Base-by-base conservation (phyloP, 2,329 filamentous ascomycete genomes). In the Huntiella bhutanensis region DNA sequence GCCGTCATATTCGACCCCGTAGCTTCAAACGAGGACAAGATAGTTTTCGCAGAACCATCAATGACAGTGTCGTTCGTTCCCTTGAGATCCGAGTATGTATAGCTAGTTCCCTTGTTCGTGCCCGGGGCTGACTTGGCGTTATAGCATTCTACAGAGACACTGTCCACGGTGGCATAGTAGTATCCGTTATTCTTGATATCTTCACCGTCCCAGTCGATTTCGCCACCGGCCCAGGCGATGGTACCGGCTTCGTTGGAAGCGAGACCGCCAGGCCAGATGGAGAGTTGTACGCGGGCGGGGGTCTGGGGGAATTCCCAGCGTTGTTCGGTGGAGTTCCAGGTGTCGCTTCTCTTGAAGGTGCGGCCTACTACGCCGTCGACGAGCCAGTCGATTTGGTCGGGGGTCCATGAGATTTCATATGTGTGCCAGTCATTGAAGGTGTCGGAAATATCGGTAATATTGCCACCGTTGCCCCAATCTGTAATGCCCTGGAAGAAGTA, bases 401-500 rank as follows among this genome's bases (percentile, higher is more conserved):
- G 83, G 2, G 78, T 81, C 91, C 91, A 98, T 60, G 85, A 77
- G 57, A 98, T 81, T 59, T 88, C 84, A 64, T 96, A 98, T 35
- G 80, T 80, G 68, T 98, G 91, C 60, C 71, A 84, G 55, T 86
- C 76, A 47, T 70, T 60, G 59, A 81, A 87, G 3, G 84, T 87
- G 62, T 92, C 71, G 28, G 70, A 69, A 22, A 74, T 55, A 13
- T 43, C 16, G 2, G 72, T 71, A 41, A 86, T 74, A 60, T 94
- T 88, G 46, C 62, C 68, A 7, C 75, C 78, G 59, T 95, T 83
- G 53, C 73, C 66, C 58, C 93, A 96, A 61, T 88, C 71, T 35
- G 84, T 80, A 52, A 95, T 80, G 58, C 91, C 91, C 65, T 95
- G 87, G 66, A 81, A 95, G 65, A 95, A 98, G 69, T 78, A 98